Evolutionary conservation across 169 alveolate genomes (phyloP), one percentile per base, ranked within the genome.

Genomic region (Eimeria brunetti): DNA sequence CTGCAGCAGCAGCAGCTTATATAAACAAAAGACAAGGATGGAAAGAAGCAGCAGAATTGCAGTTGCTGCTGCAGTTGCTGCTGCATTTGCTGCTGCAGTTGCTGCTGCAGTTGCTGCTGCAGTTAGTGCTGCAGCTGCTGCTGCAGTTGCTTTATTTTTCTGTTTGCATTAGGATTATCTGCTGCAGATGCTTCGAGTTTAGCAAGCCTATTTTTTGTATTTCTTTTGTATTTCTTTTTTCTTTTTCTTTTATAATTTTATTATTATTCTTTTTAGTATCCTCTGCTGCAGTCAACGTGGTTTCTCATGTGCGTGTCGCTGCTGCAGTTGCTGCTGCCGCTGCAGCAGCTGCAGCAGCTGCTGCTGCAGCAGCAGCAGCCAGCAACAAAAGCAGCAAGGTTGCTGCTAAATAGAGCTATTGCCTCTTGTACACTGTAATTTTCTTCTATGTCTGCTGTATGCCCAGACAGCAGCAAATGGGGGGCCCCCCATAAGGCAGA

Each of bases 401-500:
- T 85, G 18, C 51, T 75, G n/a, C 64, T 83, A 33, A 81, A 60
- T 22, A 92, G 56, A 8, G 33, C 81, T 2, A 92, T 16, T 22
- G 93, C 36, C 36, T 22, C 69, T 18, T 49, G 69, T 41, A 76
- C 93, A 58, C 91, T 88, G 78, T 81, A 92, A 67, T 95, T 94
- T 1, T 84, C 81, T 16, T 44, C 20, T 78, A 88, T 88, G 96
- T 96, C 97, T 0, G 96, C 96, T 44, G 84, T 85, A 91, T 96
- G 97, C 2, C 95, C 27, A 44, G 96, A 94, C 33, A 96, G 91
- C 92, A 96, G 62, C n/a, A 95, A 46, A n/a, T 88, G 95, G 36
- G 69, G 93, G 24, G 71, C 73, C 11, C 33, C 69, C 97, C 97
- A 96, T 44, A 96, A 73, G 44, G 96, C 94, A 9, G 97, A 95